These are phyloP conservation scores for Trypanosomatidae sp. DNA, from an alignment of 208 protist species.

Conservation along the genomic window DNA sequence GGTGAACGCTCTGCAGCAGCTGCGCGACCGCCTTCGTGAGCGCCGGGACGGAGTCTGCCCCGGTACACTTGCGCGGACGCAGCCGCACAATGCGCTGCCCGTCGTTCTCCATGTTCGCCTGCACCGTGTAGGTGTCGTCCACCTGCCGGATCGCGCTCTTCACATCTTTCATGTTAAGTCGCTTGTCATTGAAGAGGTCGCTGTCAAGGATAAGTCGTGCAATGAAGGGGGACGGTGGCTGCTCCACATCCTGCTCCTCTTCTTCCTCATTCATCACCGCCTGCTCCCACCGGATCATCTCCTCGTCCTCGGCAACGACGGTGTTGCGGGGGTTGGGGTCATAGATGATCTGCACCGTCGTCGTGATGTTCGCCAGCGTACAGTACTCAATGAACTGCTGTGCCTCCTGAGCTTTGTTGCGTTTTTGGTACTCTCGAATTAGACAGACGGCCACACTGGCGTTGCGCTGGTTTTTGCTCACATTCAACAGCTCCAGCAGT, in stretches of 20 bases:
- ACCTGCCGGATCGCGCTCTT: slow-evolving; percentile 91
- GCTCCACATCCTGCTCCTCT: slow-evolving; percentile 26
- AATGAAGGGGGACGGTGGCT: slow-evolving; percentile 92
- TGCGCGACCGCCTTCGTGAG: slow-evolving; percentile 66
- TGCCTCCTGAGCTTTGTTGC: slow-evolving; percentile 84
- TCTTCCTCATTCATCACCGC: slow-evolving; percentile 64
- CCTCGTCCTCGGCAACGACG: slow-evolving; percentile 94
- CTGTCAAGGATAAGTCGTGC: slow-evolving; percentile 95
- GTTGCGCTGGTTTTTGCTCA: slow-evolving; percentile 96
- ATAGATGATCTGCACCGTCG: slow-evolving; percentile 96
- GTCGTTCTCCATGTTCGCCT: slow-evolving; percentile 95
- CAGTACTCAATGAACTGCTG: slow-evolving; percentile 95
- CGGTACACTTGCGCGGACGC: slow-evolving; percentile 51
- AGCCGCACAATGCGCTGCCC: slow-evolving; percentile 92
- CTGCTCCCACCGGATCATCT: slow-evolving; percentile 70
- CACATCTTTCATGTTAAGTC: slow-evolving; percentile 93
- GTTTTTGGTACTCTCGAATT: slow-evolving; percentile 47
- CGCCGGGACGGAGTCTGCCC: slow-evolving; percentile 55
- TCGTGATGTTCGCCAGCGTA: slow-evolving; percentile 91
- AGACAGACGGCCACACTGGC: slow-evolving; percentile 96
- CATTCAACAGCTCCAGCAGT: slow-evolving; percentile 99
- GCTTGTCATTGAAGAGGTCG: slow-evolving; percentile 92
- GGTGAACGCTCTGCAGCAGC: slow-evolving; percentile 79
- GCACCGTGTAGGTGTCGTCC: slow-evolving; percentile 70
- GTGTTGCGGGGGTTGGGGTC: slow-evolving; percentile 95